Evolutionary conservation across 495 filamentous ascomycete species (phyloP).

Genomic region (Penicillium cataractarum): DNA sequence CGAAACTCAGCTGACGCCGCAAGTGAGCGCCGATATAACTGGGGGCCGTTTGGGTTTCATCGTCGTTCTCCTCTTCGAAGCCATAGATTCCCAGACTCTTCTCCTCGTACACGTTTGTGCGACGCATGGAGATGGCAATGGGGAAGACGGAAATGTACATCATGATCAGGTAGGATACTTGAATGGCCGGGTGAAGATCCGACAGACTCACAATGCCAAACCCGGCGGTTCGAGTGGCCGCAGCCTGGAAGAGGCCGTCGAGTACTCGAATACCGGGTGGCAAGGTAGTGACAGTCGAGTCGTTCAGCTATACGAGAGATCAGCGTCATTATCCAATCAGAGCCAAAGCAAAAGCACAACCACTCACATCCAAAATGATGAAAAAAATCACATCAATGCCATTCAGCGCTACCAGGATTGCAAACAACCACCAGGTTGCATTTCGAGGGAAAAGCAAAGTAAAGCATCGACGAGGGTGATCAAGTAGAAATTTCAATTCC

Average conservation of each 20-base stretch:
- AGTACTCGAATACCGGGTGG: constrained; percentile 73
- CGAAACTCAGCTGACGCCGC: constrained; percentile 87
- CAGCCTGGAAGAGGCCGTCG: constrained; percentile 86
- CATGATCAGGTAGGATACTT: constrained; percentile 96
- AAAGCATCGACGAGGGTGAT: constrained; percentile 94
- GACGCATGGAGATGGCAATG: constrained; percentile 89
- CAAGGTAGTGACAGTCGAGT: constrained; percentile 60
- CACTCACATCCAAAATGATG: constrained; percentile 81
- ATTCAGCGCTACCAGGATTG: constrained; percentile 80
- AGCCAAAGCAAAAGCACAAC: background rate
- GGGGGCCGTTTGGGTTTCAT: constrained; percentile 58
- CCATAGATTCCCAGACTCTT: constrained; percentile 83
- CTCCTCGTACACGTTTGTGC: constrained; percentile 97
- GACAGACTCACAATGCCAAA: constrained; percentile 79
- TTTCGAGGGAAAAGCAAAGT: constrained; percentile 86
- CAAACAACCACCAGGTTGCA: constrained; percentile 97
- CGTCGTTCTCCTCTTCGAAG: constrained; percentile 44
- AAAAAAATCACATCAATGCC: constrained; percentile 84
- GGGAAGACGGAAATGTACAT: constrained; percentile 99
- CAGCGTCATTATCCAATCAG: background rate
- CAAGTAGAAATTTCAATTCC: constrained; percentile 85
- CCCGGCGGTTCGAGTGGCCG: constrained; percentile 84
- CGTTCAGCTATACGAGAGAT: constrained; percentile 60
- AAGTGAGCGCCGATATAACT: constrained; percentile 89
- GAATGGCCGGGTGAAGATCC: constrained; percentile 82